Conservation (phyloP, 2,329 filamentous ascomycete genomes). For the Trichoderma koningiopsis region DNA sequence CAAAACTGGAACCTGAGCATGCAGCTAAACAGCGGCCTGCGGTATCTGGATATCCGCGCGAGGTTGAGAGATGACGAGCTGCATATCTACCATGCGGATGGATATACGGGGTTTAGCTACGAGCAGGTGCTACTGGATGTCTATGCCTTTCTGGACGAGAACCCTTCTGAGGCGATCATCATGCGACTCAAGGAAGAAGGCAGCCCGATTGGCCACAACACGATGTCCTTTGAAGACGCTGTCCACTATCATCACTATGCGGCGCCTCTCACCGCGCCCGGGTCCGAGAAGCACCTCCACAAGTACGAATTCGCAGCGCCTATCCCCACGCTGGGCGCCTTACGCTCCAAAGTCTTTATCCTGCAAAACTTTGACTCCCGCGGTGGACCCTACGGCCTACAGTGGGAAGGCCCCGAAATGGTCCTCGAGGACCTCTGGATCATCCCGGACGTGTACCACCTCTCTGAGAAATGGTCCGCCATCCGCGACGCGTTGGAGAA, state of each 20-base stretch:
- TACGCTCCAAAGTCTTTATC: constrained; percentile 51
- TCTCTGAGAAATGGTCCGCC: constrained; percentile 51
- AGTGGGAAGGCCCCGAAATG: constrained; percentile 50
- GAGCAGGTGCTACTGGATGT: constrained; percentile 47
- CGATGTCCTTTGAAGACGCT: constrained; percentile 48
- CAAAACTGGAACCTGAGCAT: constrained; percentile 50
- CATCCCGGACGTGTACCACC: constrained; percentile 45
- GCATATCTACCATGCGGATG: constrained; percentile 51
- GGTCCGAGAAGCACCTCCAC: constrained; percentile 43
- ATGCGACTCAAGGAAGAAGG: constrained; percentile 56
- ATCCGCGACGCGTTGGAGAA: constrained; percentile 45
- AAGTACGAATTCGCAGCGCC: constrained; percentile 36
- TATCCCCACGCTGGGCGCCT: constrained; percentile 48
- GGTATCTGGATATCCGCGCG: constrained; percentile 54
- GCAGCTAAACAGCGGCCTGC: constrained; percentile 51
- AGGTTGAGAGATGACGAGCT: constrained; percentile 47
- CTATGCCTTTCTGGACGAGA: constrained; percentile 48
- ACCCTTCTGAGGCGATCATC: constrained; percentile 51
- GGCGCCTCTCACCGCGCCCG: constrained; percentile 39
- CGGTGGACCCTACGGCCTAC: constrained; percentile 44
- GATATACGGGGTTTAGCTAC: constrained; percentile 49
- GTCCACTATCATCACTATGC: constrained; percentile 46
- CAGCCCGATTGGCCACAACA: constrained; percentile 41
- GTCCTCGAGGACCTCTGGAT: constrained; percentile 51
- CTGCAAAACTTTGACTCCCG: constrained; percentile 49